Evolutionary conservation across 2,329 filamentous ascomycete species (phyloP).

Genomic region (Zymoseptoria brevis): DNA sequence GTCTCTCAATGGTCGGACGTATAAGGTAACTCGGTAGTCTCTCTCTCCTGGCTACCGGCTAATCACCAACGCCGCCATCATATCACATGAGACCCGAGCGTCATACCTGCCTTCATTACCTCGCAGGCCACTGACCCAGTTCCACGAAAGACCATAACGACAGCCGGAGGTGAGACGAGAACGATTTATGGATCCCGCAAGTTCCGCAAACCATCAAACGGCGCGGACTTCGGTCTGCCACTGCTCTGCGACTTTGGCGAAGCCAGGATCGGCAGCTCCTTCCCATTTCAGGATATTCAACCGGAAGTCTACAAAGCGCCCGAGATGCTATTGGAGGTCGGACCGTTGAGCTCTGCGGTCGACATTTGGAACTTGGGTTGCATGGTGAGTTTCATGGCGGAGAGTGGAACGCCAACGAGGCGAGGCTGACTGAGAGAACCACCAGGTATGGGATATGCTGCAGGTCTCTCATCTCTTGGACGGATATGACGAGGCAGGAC

Average conservation of each 20-base stretch:
- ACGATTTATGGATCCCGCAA: constrained; percentile 14
- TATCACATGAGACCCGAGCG: background rate
- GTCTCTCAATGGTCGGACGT: background rate
- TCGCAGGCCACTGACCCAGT: background rate
- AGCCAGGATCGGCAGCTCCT: constrained; percentile 11
- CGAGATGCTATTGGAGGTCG: constrained; percentile 6
- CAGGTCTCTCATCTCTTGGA: constrained; percentile 29
- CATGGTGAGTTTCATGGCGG: background rate
- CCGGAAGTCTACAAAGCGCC: constrained; percentile 7
- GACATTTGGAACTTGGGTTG: constrained; percentile 9
- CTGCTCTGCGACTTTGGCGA: constrained; percentile 11
- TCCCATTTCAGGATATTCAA: constrained; percentile 4
- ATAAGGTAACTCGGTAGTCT: too few species aligned
- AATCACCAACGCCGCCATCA: too few species aligned
- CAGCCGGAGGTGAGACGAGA: constrained; percentile 3
- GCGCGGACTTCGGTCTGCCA: constrained; percentile 1
- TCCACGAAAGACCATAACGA: constrained; percentile 2
- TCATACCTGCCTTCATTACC: background rate
- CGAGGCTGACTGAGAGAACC: background rate
- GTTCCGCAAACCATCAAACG: constrained; percentile 7
- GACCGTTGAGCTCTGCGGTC: constrained; percentile 1
- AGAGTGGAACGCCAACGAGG: background rate
- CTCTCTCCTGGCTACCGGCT: too few species aligned
- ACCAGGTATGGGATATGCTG: constrained; percentile 30
- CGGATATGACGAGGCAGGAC: constrained; percentile 16